These are phyloP conservation scores for Neurospora sp. DNA, from an alignment of 495 filamentous ascomycete species.

Conservation along the genomic window DNA sequence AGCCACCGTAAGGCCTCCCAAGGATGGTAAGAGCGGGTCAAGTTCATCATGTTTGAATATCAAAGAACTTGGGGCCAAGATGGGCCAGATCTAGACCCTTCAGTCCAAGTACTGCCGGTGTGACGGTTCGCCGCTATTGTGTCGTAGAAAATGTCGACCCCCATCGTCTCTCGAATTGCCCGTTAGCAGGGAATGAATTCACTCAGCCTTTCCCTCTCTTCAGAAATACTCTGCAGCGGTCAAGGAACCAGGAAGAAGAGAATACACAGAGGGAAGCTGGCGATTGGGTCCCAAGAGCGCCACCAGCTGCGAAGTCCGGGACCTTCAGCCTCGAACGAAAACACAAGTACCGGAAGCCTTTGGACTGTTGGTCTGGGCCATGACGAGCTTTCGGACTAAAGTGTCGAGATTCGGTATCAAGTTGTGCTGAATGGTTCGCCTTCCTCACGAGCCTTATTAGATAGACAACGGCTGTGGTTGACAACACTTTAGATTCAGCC, in stretches of 20 bases:
- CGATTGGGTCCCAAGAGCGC: neutral
- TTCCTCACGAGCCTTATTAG: neutral
- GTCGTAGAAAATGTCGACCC: neutral
- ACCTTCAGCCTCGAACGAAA: neutral
- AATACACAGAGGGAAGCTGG: neutral
- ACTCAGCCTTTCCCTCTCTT: neutral
- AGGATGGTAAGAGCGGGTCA: neutral
- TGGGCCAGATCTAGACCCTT: neutral
- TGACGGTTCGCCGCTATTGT: neutral
- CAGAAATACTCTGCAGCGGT: neutral
- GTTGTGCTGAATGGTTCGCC: neutral
- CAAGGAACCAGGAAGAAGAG: neutral
- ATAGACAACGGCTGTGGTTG: neutral
- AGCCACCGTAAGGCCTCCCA: neutral
- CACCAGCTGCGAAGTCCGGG: neutral
- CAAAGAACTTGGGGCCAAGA: neutral
- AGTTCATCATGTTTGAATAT: neutral
- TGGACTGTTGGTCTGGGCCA: neutral
- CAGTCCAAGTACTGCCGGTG: neutral
- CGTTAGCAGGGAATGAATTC: neutral
- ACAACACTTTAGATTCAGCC: neutral
- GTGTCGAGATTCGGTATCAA: neutral
- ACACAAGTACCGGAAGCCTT: neutral
- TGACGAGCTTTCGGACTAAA: neutral
- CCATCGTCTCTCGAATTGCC: neutral